These are phyloP conservation scores for Eleusine indica DNA, from an alignment of 176 grass and related monocot genomes.

Conservation along the genomic window DNA sequence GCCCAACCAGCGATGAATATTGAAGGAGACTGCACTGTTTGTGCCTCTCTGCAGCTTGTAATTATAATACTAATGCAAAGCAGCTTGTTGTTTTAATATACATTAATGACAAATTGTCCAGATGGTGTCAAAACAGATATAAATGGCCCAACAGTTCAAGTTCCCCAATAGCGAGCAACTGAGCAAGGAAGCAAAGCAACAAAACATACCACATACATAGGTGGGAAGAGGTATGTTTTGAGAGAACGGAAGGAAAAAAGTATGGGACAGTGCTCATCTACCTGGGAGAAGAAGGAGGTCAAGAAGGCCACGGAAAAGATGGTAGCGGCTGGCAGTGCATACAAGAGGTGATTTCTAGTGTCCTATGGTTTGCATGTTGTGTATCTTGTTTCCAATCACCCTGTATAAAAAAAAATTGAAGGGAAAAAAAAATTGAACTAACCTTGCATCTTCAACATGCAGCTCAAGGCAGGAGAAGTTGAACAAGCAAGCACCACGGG, in stretches of 20 bases:
- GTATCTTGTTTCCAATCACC: not conserved
- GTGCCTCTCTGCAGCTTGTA: not conserved
- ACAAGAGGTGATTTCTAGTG: not conserved
- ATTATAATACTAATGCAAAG: not conserved
- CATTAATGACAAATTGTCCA: not conserved
- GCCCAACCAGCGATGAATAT: too few relatives aligned
- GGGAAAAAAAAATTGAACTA: not conserved
- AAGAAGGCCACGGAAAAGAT: not conserved
- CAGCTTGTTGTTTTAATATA: not conserved
- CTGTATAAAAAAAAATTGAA: not conserved
- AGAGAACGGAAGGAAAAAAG: not conserved
- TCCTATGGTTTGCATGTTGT: not conserved
- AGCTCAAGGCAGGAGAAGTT: not conserved
- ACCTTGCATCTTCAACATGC: not conserved
- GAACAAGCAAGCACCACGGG: not conserved
- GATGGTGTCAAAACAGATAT: not conserved
- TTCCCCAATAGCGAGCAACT: not conserved
- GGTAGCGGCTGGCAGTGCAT: not conserved
- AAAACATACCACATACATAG: not conserved
- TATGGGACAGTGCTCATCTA: not conserved
- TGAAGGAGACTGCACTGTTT: not conserved
- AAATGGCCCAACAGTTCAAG: not conserved
- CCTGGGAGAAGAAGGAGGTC: not conserved
- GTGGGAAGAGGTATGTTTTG: not conserved
- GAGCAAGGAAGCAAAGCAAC: not conserved